Evolutionary conservation across 73 alveolate species (phyloP), one percentile per base, ranked within the genome.

Genomic region (Paramecium caudatum): DNA sequence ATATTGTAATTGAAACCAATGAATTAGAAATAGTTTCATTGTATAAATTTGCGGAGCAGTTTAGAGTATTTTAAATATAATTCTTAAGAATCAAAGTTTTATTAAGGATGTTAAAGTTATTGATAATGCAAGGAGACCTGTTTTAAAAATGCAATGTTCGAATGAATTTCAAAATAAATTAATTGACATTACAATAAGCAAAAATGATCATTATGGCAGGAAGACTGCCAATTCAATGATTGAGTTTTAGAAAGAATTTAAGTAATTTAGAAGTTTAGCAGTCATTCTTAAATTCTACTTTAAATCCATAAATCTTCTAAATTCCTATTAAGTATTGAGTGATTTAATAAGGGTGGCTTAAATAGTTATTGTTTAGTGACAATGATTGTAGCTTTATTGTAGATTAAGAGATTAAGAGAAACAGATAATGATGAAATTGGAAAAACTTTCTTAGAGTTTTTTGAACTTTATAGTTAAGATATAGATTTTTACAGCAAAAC

Each of bases 231-330:
- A 41, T 19, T 27, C 68, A 1, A 37, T 74, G 88, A 37, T 74
- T 9, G 88, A 74, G 15, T 74, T 41, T 74, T 45, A 74, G 34
- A 74, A 74, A 21, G 88, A 74, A 39, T 74, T 74, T 74, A 74
- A 74, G 16, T 74, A 74, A 23, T 41, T 74, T 19, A 74, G 15
- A 34, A 27, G 47, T 74, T 74, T 74, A 41, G 88, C 68, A 36
- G 36, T 41, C 8, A 45, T 45, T 5, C 12, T 74, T 2, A 74
- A 74, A 17, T 39, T 27, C 46, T 74, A 74, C 32, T 45, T 74
- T 41, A 74, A 45, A 41, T 74, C 88, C 6, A 74, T 74, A 16
- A 74, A 74, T 43, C 39, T 74, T 4, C 10, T 74, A 2, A 74
- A 74, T 74, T 6, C 69, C 4, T 74, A 74, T 13, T 74, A 55